Percentiles rank a stretch among this genome's conserved stretches.
Conservation (phyloP, 2,329 filamentous ascomycete genomes). For the Clarireedia hainanense region DNA sequence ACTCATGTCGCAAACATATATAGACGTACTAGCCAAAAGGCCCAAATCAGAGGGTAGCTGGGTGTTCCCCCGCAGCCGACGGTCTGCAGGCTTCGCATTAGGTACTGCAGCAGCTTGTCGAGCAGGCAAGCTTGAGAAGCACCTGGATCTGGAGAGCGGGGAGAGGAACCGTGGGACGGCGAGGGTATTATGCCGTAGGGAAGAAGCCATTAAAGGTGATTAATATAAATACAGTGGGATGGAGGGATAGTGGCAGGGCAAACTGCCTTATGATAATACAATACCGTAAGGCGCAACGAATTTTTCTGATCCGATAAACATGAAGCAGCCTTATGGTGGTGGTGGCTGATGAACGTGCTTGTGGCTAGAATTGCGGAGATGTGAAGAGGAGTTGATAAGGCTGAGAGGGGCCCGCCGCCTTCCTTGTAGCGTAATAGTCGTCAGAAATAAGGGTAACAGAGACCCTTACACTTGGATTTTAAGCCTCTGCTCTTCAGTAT, state of each 20-base stretch:
- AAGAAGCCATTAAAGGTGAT: conserved; percentile 17
- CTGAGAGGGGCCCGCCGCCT: neutral
- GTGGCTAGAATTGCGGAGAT: neutral
- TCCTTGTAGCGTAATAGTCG: neutral
- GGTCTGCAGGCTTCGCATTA: neutral
- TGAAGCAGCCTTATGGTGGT: neutral
- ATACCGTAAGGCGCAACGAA: neutral
- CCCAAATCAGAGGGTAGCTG: conserved; percentile 18
- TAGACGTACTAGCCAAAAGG: conserved; percentile 19
- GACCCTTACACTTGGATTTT: neutral
- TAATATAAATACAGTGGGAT: neutral
- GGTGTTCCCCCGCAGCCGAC: neutral
- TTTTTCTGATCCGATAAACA: neutral
- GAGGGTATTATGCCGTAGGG: conserved; percentile 21
- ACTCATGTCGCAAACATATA: neutral
- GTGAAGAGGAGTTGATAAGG: neutral
- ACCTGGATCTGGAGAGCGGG: conserved; percentile 13
- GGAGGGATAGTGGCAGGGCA: neutral
- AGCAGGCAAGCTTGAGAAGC: conserved; percentile 17
- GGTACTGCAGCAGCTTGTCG: conserved; percentile 4
- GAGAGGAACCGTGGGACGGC: conserved; percentile 7
- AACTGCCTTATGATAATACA: neutral
- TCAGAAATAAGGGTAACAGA: neutral
- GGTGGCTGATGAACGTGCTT: neutral
- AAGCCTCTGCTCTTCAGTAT: too few species aligned